Base-by-base conservation (phyloP, 2,329 filamentous ascomycete genomes). In the Sporothrix schenckii region DNA sequence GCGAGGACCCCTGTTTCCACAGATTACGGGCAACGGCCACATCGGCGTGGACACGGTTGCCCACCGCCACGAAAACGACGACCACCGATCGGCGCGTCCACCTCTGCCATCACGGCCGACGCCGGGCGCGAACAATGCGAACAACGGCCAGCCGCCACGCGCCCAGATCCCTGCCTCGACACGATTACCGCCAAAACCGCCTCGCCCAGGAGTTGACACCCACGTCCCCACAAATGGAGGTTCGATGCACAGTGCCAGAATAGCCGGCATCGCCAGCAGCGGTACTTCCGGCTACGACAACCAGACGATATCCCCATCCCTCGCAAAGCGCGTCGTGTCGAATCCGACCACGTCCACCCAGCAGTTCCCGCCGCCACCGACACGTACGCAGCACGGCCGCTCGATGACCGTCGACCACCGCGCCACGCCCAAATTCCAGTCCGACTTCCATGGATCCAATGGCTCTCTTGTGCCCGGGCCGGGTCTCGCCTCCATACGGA, bases 321-420 rank as follows among this genome's bases (percentile, higher is more conserved):
- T 66, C 9, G 49, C 70, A 41, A 83, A 85, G 74, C 78, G 83
- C 68, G 80, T 83, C 13, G 77, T 81, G 13, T 85, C 84, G 6
- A 84, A 81, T 3, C 83, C 84, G 14, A 81, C 80, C 1, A 75
- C 79, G 2, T 84, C 83, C 7, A 83, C 80, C 1, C 76, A 78
- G n/a, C 80, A 84, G 66, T 77, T 77, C 68, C 77, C 79, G 24
- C 82, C 82, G 34, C 79, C 81, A 3, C 80, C 82, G 14, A 75
- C 80, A 34, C 79, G 83, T 49, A 77, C 79, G 49, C 71, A 70
- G 21, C 83, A 85, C 74, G 81, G 79, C 69, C 81, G 84, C 72
- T 84, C 84, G 44, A 82, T 83, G 79, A 85, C 83, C 0, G 83
- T 88, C 44, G 83, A 85, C 71, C 79, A 85, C 71, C 79, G 79